Evolutionary conservation across 2,329 filamentous ascomycete species (phyloP), one percentile per base, ranked within the genome.

Genomic region (Paecilomyces sp.): DNA sequence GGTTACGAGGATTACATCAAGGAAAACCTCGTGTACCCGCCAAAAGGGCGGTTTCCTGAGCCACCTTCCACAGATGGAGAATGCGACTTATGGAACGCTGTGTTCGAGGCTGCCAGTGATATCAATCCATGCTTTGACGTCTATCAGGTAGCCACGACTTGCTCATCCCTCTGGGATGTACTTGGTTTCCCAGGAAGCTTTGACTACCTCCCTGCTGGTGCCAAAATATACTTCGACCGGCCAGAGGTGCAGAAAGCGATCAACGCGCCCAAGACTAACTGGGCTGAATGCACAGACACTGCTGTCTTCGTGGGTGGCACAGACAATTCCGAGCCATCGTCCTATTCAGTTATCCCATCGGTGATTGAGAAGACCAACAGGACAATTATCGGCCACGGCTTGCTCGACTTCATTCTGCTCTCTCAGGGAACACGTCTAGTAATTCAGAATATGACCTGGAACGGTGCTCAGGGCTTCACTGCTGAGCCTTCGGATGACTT

Each of bases 361-460:
- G 72, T 75, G 3, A 75, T 75, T 8, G 72, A 75, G 67, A 79
- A 80, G 33, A 89, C 88, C 1, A 81, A 88, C 54, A 87, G 88
- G 62, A 89, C 90, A 8, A 81, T 94, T 65, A 85, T 94, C 67
- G 87, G 81, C 2, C 89, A 92, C 68, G 90, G 89, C 11, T 77
- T 83, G 55, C 80, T 88, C 11, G 90, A 92, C 74, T 89, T 82
- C 68, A 81, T 89, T 61, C 80, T 91, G 9, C 77, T 88, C 25
- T 78, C 81, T 67, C 88, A 89, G 70, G 89, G 89, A 15, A 88
- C 88, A 0, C 78, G 93, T 1, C 77, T 91, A 6, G 82, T 83
- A 1, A 86, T 92, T 60, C 89, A 93, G 70, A 92, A 92, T 76
- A 90, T 92, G 86, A 92, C 88, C 0, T 93, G 86, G 85, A 84